Conservation (phyloP, 306 rosid species). For the Gleditsia sinensis region DNA sequence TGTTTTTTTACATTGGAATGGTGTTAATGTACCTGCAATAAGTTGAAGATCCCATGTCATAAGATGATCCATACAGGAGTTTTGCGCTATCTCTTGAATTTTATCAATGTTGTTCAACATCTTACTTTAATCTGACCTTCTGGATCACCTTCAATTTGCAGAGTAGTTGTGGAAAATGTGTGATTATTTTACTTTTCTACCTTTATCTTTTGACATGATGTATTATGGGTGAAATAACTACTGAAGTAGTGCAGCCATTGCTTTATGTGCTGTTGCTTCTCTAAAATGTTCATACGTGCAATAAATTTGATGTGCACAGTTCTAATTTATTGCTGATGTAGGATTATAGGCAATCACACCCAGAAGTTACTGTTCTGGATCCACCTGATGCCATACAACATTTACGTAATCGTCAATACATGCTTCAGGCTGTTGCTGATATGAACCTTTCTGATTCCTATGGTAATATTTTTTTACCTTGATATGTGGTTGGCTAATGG, state of each 20-base stretch:
- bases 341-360: conserved; percentile 81
- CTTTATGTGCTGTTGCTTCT: not conserved
- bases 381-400: conserved; percentile 95
- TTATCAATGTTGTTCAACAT: too few species aligned
- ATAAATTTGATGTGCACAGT: not conserved
- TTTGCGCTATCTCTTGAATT: too few species aligned
- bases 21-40: not conserved
- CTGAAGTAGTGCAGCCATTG: not conserved
- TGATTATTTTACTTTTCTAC: not conserved
- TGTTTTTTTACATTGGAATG: not conserved
- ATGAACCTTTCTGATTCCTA: conserved; percentile 68
- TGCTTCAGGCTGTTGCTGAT: conserved; percentile 95
- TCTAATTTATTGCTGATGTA: not conserved
- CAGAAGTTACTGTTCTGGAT: conserved; percentile 87
- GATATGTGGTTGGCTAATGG: conserved; percentile 23
- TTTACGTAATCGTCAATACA: conserved; percentile 72
- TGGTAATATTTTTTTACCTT: conserved; percentile 45
- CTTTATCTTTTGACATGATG: not conserved
- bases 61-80: too few species aligned
- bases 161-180: not conserved
- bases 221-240: not conserved
- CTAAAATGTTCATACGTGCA: not conserved
- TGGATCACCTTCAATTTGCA: not conserved
- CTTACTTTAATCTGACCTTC: too few species aligned
- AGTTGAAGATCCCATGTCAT: not conserved